Percentiles rank a stretch among this genome's conserved stretches.
phyloP scores from a whole-genome alignment of 2,329 filamentous ascomycete genomes.

The Talaromyces sp. region DNA sequence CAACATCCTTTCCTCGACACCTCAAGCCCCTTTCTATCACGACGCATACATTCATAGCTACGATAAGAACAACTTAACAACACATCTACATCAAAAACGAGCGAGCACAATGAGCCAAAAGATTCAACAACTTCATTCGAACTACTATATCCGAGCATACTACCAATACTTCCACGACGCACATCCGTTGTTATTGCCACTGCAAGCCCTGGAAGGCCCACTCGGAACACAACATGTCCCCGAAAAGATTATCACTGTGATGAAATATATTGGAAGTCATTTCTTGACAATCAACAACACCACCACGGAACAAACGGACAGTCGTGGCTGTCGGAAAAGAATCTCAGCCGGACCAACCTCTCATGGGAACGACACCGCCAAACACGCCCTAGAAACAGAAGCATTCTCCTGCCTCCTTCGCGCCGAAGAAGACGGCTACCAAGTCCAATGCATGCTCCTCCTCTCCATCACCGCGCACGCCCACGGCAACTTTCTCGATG shows the following conservation, averaged over 20 bases:
- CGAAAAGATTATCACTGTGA: slow-evolving; percentile 43
- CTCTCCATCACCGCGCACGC: slow-evolving; percentile 31
- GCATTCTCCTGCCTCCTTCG: slow-evolving; percentile 20
- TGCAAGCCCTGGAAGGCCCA: slow-evolving; percentile 28
- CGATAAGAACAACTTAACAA: neutral
- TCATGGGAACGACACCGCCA: neutral
- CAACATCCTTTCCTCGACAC: neutral
- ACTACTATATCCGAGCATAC: slow-evolving; percentile 43
- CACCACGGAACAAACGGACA: slow-evolving; percentile 17
- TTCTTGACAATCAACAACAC: slow-evolving; percentile 37
- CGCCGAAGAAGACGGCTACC: slow-evolving; percentile 25
- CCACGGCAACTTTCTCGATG: slow-evolving; percentile 26
- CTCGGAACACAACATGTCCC: slow-evolving; percentile 34
- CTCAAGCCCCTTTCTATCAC: neutral
- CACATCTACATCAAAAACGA: neutral
- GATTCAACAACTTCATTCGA: slow-evolving; percentile 23
- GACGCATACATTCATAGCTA: neutral
- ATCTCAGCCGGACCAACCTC: neutral
- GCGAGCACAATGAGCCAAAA: neutral
- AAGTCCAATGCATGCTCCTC: slow-evolving; percentile 32
- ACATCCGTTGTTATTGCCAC: slow-evolving; percentile 52
- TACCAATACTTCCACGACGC: slow-evolving; percentile 51
- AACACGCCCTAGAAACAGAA: slow-evolving; percentile 18
- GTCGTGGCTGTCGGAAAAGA: neutral
- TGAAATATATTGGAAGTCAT: slow-evolving; percentile 52